Evolutionary conservation across 2,329 filamentous ascomycete species (phyloP).

Genomic region (Aspergillus sp.): DNA sequence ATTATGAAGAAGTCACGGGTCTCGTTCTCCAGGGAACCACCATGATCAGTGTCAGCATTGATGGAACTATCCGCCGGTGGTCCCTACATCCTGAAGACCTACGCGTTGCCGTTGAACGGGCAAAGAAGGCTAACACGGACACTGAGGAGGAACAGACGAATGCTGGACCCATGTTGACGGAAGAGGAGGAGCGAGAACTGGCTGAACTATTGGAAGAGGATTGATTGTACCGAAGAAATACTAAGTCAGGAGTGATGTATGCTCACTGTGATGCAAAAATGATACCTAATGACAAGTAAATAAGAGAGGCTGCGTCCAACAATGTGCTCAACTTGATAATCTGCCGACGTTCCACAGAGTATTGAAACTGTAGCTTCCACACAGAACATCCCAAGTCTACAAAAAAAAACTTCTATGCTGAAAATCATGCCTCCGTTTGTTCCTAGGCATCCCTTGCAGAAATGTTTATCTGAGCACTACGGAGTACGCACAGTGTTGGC

Average conservation of each 20-base stretch:
- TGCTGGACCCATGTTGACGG: constrained; percentile 62
- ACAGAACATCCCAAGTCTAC: too few relatives aligned
- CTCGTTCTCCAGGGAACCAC: constrained; percentile 59
- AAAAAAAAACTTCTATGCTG: too few relatives aligned
- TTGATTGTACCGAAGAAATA: constrained; percentile 8
- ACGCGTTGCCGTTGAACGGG: constrained; percentile 54
- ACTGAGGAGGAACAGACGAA: constrained; percentile 47
- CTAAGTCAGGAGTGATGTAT: background rate
- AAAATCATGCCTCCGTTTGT: too few relatives aligned
- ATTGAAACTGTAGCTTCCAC: too few relatives aligned
- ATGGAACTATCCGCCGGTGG: constrained; percentile 85
- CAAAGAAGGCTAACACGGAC: constrained; percentile 41
- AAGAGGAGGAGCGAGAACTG: constrained; percentile 88
- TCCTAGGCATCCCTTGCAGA: too few relatives aligned
- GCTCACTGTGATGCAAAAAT: background rate
- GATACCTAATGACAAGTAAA: background rate
- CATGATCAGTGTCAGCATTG: constrained; percentile 81
- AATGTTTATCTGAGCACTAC: too few relatives aligned
- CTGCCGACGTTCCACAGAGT: too few relatives aligned
- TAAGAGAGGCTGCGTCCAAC: too few relatives aligned
- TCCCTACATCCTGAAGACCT: constrained; percentile 63
- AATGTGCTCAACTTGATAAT: too few relatives aligned
- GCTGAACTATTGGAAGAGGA: constrained; percentile 84
- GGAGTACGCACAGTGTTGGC: too few relatives aligned
- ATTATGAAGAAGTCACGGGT: constrained; percentile 90